Percentiles rank a stretch among this genome's conserved stretches.
phyloP scores from a whole-genome alignment of 2,329 filamentous ascomycete species.

The Aureobasidium sp. region DNA sequence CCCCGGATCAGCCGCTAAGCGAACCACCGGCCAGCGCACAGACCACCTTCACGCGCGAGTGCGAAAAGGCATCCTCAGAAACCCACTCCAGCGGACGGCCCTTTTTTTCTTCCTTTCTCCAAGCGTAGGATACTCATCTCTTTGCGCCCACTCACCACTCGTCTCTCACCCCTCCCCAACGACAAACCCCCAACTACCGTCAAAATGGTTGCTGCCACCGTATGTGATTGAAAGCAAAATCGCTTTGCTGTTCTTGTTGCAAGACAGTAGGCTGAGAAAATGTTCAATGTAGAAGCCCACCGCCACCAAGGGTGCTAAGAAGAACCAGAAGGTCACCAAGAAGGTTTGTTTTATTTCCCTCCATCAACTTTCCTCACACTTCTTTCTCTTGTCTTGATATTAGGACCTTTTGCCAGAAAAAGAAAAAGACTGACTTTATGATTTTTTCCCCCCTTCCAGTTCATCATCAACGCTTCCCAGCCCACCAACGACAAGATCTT shows the following conservation, averaged over 20 bases:
- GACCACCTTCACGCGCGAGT: not conserved
- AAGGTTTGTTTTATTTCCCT: no score
- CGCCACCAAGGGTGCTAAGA: slow-evolving; percentile 34
- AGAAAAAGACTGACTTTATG: no score
- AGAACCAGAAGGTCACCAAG: slow-evolving; percentile 69
- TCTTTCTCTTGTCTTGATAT: not conserved
- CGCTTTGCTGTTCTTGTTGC: slow-evolving; percentile 77
- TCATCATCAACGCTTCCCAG: slow-evolving; percentile 98
- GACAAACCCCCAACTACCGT: slow-evolving; percentile 32
- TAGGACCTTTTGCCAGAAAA: not conserved
- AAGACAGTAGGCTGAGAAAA: slow-evolving; percentile 89
- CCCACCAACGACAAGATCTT: slow-evolving; percentile 99
- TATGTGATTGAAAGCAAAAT: slow-evolving; percentile 61
- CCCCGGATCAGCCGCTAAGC: not conserved
- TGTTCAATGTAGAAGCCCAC: slow-evolving; percentile 49
- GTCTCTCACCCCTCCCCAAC: slow-evolving; percentile 20
- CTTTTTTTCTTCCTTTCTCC: slow-evolving; percentile 8
- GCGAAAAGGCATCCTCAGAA: not conserved
- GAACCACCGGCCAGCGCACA: not conserved
- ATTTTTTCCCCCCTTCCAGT: no score
- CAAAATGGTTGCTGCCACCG: slow-evolving; percentile 65
- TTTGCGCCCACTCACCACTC: slow-evolving; percentile 57
- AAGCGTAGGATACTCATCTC: slow-evolving; percentile 85
- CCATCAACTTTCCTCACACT: no score
- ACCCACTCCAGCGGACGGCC: not conserved